Conservation (phyloP, 768 basidiomycete species). For the Tubosaeta sp. region DNA sequence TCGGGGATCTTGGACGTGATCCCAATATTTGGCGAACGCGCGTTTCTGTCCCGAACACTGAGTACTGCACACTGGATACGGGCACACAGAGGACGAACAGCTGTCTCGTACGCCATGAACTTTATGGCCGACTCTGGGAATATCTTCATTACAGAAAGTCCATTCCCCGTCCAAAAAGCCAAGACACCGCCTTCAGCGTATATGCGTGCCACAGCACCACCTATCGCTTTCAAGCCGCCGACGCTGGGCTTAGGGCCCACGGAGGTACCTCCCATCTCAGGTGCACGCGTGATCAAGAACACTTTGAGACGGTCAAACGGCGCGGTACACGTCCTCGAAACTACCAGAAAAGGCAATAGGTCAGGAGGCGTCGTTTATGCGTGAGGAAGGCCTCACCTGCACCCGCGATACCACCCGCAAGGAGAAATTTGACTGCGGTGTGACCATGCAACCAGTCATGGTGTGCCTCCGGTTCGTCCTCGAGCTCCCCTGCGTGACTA, state of each 20-base stretch:
- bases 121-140: constrained; percentile 99
- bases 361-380: background rate
- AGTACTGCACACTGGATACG: constrained; percentile 12
- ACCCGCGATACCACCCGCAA: constrained; percentile 93
- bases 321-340: constrained; percentile 93
- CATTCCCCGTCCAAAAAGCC: constrained; percentile 98
- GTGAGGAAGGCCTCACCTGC: constrained; percentile 55
- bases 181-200: constrained; percentile 86
- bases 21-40: constrained; percentile 87
- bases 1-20: constrained; percentile 81
- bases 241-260: constrained; percentile 41
- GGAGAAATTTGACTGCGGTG: constrained; percentile 81
- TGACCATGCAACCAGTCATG: constrained; percentile 60
- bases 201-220: constrained; percentile 70
- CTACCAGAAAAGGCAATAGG: constrained; percentile 37
- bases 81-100: constrained; percentile 49
- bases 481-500: constrained; percentile 38
- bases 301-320: constrained; percentile 97
- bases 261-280: constrained; percentile 59
- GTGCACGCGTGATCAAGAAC: constrained; percentile 88
- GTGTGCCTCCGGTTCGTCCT: constrained; percentile 58
- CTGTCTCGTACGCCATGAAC: constrained; percentile 92
- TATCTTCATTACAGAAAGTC: constrained; percentile 90
- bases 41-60: constrained; percentile 65
- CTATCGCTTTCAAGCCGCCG: constrained; percentile 61